These are phyloP conservation scores for Venturia asperata DNA, from an alignment of 2,329 filamentous ascomycete genomes.

Conservation along the genomic window DNA sequence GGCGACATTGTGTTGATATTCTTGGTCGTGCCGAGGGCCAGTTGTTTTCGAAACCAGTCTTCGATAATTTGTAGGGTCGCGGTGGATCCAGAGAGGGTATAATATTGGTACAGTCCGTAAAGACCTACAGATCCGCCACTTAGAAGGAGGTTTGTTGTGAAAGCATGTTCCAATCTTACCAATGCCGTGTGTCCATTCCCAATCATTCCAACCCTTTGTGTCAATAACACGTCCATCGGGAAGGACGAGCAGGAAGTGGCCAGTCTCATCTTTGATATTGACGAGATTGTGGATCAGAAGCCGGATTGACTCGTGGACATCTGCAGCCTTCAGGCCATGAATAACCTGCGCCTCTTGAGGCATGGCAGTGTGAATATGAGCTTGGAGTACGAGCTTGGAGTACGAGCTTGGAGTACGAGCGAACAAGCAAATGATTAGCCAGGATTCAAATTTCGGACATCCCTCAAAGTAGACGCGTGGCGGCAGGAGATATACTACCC, in stretches of 20 bases:
- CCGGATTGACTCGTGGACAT: conserved; percentile 43
- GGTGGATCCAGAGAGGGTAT: conserved; percentile 59
- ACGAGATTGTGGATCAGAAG: conserved; percentile 66
- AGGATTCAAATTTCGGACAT: background rate
- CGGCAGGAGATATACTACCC: conserved; percentile 7
- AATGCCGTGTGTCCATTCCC: conserved; percentile 78
- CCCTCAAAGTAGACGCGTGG: background rate
- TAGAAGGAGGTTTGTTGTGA: background rate
- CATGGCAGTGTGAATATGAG: background rate
- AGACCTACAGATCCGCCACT: conserved; percentile 39
- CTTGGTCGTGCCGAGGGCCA: conserved; percentile 67
- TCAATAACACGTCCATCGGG: conserved; percentile 70
- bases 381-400: background rate
- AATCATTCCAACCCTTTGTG: conserved; percentile 77
- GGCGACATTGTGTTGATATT: conserved; percentile 83
- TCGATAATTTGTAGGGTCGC: conserved; percentile 59
- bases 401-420: background rate
- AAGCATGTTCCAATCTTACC: conserved; percentile 27
- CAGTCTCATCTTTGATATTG: conserved; percentile 69
- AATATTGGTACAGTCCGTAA: conserved; percentile 77
- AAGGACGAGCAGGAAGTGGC: conserved; percentile 64
- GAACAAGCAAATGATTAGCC: background rate
- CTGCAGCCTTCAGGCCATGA: conserved; percentile 10
- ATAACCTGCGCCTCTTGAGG: conserved; percentile 12
- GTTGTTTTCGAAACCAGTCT: conserved; percentile 64